Conservation (phyloP, 2,329 filamentous ascomycete species). For the Sclerotinia minor region DNA sequence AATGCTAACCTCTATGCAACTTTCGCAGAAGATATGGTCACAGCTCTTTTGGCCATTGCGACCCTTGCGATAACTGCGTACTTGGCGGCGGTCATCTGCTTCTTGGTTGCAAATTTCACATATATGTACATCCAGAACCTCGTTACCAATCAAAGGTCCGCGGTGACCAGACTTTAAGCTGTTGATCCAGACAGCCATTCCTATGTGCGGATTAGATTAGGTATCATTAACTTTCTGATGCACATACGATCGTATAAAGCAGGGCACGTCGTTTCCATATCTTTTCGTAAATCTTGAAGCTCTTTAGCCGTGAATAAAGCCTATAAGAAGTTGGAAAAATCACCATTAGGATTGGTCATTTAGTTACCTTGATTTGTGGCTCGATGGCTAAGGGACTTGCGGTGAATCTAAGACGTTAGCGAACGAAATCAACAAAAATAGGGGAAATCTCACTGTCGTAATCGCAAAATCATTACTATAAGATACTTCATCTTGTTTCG, state of each 20-base stretch:
- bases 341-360: background rate
- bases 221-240: background rate
- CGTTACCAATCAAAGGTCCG: background rate
- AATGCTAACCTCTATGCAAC: slow-evolving; percentile 5
- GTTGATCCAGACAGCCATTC: background rate
- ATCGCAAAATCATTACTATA: background rate
- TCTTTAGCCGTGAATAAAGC: background rate
- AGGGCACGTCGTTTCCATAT: background rate
- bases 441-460: slow-evolving; percentile 9
- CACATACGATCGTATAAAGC: slow-evolving; percentile 14
- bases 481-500: background rate
- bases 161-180: background rate
- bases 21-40: background rate
- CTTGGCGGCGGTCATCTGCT: background rate
- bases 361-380: slow-evolving; percentile 7
- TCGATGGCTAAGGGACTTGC: background rate
- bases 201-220: background rate
- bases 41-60: background rate
- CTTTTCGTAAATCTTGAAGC: background rate
- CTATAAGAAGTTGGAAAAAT: background rate
- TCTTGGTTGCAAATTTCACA: background rate
- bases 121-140: background rate
- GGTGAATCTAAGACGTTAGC: background rate
- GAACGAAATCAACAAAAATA: background rate
- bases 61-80: background rate